Conservation (phyloP, 768 basidiomycete species). For the Amylocystis lapponica region DNA sequence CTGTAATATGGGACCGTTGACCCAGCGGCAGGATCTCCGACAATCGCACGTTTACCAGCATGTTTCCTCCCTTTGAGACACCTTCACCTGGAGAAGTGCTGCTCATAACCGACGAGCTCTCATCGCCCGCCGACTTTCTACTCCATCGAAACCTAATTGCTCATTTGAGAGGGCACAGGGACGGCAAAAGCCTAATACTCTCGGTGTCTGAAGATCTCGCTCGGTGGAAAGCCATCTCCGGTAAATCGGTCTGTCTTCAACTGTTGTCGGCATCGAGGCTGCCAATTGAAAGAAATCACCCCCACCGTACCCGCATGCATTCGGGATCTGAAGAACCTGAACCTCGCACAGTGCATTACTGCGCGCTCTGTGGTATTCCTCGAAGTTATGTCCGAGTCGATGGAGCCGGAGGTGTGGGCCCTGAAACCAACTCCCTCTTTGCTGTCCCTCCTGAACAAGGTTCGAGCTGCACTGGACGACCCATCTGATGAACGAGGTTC, state of each 20-base stretch:
- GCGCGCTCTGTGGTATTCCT: conserved; percentile 45
- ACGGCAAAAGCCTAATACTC: conserved; percentile 37
- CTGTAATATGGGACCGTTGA: neutral
- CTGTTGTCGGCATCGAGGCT: too few relatives aligned
- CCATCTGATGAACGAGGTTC: conserved; percentile 5
- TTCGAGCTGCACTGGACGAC: conserved; percentile 4
- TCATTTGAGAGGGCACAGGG: conserved; percentile 40
- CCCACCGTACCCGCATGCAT: too few relatives aligned
- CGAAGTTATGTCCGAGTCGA: conserved; percentile 40
- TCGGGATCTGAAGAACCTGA: conserved; percentile 24
- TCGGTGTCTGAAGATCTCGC: conserved; percentile 51
- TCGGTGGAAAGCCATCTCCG: conserved; percentile 58
- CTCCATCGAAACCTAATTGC: conserved; percentile 48
- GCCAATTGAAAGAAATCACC: too few relatives aligned
- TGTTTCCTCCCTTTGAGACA: conserved; percentile 51
- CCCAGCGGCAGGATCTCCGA: neutral
- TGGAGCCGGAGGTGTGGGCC: conserved; percentile 11
- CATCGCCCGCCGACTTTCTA: conserved; percentile 69
- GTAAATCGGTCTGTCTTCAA: conserved; percentile 59
- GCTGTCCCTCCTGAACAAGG: conserved; percentile 11
- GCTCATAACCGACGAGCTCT: conserved; percentile 65
- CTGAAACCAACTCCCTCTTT: conserved; percentile 12
- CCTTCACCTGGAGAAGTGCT: conserved; percentile 45
- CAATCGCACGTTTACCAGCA: conserved; percentile 14
- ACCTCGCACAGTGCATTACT: conserved; percentile 24